Conservation (phyloP, 2,329 filamentous ascomycete species). For the Diaporthe citrichinensis region DNA sequence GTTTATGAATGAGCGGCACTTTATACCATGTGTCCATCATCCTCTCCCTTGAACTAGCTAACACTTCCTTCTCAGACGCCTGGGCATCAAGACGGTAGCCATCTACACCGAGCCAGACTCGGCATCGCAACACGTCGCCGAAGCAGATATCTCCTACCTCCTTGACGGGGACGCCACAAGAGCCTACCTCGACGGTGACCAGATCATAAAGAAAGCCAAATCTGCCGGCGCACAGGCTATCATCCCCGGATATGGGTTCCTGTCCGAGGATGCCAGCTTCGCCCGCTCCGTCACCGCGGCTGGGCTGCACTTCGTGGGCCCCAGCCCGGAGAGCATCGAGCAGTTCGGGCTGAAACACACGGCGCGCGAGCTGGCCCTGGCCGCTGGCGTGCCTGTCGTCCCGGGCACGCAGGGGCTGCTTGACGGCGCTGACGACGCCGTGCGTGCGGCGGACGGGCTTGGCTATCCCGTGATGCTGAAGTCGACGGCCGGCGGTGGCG, state of each 20-base stretch:
- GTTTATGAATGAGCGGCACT: not conserved
- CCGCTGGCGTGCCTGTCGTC: conserved; percentile 59
- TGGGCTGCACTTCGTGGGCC: conserved; percentile 71
- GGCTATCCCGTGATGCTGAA: conserved; percentile 66
- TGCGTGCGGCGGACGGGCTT: conserved; percentile 54
- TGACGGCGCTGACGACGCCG: conserved; percentile 61
- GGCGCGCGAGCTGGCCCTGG: conserved; percentile 66
- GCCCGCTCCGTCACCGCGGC: conserved; percentile 64
- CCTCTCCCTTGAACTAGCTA: not conserved
- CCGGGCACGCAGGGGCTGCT: conserved; percentile 50
- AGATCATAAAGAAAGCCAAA: conserved; percentile 53
- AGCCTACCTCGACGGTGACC: conserved; percentile 41
- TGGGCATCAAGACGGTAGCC: conserved; percentile 66
- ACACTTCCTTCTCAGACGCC: conserved; percentile 43
- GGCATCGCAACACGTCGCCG: conserved; percentile 65
- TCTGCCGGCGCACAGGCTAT: conserved; percentile 65
- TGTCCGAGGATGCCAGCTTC: conserved; percentile 74
- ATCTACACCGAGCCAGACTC: conserved; percentile 72
- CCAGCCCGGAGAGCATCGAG: conserved; percentile 65
- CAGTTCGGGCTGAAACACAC: conserved; percentile 72
- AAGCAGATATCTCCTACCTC: conserved; percentile 66
- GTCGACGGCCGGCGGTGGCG: conserved; percentile 72
- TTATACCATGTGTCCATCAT: accelerated
- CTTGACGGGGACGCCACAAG: conserved; percentile 58
- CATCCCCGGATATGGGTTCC: conserved; percentile 76